Conservation (phyloP, 2,329 filamentous ascomycete genomes). For the Arachnomyces sp. region DNA sequence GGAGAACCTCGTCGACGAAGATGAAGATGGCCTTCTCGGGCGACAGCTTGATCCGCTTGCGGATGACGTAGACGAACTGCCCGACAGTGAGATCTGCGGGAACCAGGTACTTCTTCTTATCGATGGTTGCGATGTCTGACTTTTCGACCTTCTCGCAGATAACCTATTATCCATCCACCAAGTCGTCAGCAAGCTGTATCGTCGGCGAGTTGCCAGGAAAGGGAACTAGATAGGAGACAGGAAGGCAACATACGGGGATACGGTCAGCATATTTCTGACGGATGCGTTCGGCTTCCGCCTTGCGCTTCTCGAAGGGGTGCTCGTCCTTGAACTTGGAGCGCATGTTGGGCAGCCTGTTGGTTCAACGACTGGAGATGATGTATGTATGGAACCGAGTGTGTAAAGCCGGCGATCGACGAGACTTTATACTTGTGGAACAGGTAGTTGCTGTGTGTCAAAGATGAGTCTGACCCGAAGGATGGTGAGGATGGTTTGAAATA, state of each 20-base stretch:
- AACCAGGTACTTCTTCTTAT: slow-evolving; percentile 99
- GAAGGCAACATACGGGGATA: slow-evolving; percentile 68
- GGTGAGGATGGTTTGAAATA: too few relatives aligned
- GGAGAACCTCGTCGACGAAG: slow-evolving; percentile 97
- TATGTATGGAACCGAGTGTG: slow-evolving; percentile 3
- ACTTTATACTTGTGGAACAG: slow-evolving; percentile 2
- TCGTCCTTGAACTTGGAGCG: slow-evolving; percentile 99
- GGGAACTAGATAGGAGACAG: slow-evolving; percentile 10
- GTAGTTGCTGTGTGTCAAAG: slow-evolving; percentile 16
- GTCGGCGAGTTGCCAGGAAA: slow-evolving; percentile 2
- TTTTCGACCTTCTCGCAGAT: slow-evolving; percentile 99
- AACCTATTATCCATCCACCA: slow-evolving; percentile 55
- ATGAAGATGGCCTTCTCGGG: slow-evolving; percentile 99
- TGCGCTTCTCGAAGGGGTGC: slow-evolving; percentile 99
- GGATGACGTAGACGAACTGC: slow-evolving; percentile 99
- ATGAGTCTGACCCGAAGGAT: slow-evolving; percentile 13
- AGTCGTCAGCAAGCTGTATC: slow-evolving; percentile 12
- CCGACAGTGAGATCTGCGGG: slow-evolving; percentile 96
- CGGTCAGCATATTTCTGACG: slow-evolving; percentile 98
- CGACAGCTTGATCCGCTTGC: slow-evolving; percentile 98
- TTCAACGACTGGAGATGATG: slow-evolving; percentile 13
- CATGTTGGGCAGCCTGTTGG: slow-evolving; percentile 59
- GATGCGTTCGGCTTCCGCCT: slow-evolving; percentile 98
- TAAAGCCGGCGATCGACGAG: slow-evolving; percentile 11
- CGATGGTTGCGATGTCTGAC: slow-evolving; percentile 97